Conservation (phyloP, 2,329 filamentous ascomycete species). For the Apiospora arundinis region DNA sequence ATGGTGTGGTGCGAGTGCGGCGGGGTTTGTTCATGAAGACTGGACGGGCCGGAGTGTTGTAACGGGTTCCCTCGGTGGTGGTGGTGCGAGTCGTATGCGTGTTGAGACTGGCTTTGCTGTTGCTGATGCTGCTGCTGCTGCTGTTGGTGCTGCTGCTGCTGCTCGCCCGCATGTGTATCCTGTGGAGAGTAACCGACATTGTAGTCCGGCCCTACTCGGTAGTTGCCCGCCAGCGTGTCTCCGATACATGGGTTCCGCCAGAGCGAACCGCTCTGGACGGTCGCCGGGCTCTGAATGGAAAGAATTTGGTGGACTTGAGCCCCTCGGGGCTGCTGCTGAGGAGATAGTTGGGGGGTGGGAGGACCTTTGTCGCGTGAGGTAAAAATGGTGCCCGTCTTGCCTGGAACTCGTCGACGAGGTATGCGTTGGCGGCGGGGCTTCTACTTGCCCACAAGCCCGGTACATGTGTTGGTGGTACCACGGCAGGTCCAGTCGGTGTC, state of each 20-base stretch:
- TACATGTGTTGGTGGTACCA: constrained; percentile 44
- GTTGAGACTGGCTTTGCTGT: constrained; percentile 44
- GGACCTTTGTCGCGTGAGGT: constrained; percentile 40
- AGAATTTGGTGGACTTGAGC: constrained; percentile 61
- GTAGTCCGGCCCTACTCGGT: constrained; percentile 73
- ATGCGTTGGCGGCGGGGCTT: constrained; percentile 36
- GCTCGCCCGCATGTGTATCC: constrained; percentile 68
- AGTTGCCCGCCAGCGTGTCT: constrained; percentile 76
- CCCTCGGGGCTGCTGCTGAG: constrained; percentile 58
- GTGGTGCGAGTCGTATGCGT: constrained; percentile 37
- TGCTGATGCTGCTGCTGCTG: constrained; percentile 43
- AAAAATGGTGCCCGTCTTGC: constrained; percentile 40
- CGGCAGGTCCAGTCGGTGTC: constrained; percentile 31
- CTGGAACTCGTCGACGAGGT: constrained; percentile 35
- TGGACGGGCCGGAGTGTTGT: constrained; percentile 53
- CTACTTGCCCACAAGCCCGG: constrained; percentile 40
- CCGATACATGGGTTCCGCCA: constrained; percentile 77
- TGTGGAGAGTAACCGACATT: constrained; percentile 77
- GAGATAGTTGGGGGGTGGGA: constrained; percentile 38
- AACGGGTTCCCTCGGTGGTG: constrained; percentile 56
- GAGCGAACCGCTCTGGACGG: constrained; percentile 78
- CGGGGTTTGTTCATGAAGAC: constrained; percentile 52
- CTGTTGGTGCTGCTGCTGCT: constrained; percentile 59
- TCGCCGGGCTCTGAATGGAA: constrained; percentile 67
- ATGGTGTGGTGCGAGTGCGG: constrained; percentile 47